Conservation (phyloP, 768 basidiomycete genomes). For the Tulasnella sp. region DNA sequence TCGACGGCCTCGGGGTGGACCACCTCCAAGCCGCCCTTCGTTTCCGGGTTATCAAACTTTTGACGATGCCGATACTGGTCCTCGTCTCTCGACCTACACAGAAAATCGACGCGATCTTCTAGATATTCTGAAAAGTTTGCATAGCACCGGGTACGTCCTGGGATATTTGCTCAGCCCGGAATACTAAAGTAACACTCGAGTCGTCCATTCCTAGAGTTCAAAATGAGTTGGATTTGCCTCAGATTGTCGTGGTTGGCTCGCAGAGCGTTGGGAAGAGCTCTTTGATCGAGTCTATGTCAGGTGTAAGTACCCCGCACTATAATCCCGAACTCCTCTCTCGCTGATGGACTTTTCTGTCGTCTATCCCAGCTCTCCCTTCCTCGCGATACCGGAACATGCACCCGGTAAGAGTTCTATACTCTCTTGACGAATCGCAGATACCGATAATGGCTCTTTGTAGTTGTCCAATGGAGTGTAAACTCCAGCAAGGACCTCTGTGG, state of each 20-base stretch:
- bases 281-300: conserved; percentile 59
- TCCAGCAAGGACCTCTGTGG: conserved; percentile 23
- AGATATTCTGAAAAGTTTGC: neutral
- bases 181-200: neutral
- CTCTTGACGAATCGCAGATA: neutral
- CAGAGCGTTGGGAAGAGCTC: conserved; percentile 71
- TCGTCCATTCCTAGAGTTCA: neutral
- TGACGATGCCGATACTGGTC: neutral
- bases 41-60: neutral
- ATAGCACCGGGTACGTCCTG: neutral
- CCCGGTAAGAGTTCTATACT: conserved; percentile 34
- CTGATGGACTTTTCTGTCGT: neutral
- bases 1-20: neutral
- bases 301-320: conserved; percentile 7
- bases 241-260: conserved; percentile 60
- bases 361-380: conserved; percentile 43
- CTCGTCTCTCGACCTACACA: neutral
- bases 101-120: neutral
- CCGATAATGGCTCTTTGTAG: no score
- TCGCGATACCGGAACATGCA: conserved; percentile 59
- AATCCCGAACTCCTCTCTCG: neutral
- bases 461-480: conserved; percentile 30
- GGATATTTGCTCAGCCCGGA: neutral
- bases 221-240: conserved; percentile 53
- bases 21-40: neutral